Percentiles rank a stretch among this genome's conserved stretches.
Conservation (phyloP, 1,284 basidiomycete species). For the Chiua sp. region DNA sequence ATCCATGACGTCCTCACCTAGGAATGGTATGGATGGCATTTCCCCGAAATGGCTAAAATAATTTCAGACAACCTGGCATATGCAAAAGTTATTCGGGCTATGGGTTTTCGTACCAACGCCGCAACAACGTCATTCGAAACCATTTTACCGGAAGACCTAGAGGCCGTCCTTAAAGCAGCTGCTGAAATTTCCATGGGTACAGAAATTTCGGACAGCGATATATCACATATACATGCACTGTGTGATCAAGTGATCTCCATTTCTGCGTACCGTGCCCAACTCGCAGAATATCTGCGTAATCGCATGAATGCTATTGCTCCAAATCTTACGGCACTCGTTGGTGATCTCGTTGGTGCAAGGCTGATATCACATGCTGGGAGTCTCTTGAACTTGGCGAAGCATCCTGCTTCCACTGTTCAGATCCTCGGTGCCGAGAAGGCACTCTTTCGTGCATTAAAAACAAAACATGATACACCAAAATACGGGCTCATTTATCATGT, state of each 20-base stretch:
- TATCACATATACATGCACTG: conserved; percentile 92
- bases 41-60: conserved; percentile 99
- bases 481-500: conserved; percentile 98
- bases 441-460: conserved; percentile 97
- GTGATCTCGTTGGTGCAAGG: conserved; percentile 95
- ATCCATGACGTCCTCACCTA: conserved; percentile 38
- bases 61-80: conserved; percentile 97
- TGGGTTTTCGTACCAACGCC: conserved; percentile 97
- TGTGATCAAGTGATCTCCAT: conserved; percentile 99
- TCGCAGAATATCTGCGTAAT: conserved; percentile 95
- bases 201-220: conserved; percentile 96
- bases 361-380: conserved; percentile 98
- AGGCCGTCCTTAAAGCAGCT: conserved; percentile 89
- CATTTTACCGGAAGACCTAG: conserved; percentile 95
- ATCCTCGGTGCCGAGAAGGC: conserved; percentile 99
- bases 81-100: conserved; percentile 87
- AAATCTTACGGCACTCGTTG: conserved; percentile 94
- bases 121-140: conserved; percentile 84
- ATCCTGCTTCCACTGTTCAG: conserved; percentile 98
- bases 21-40: conserved; percentile 99
- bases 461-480: conserved; percentile 99
- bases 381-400: conserved; percentile 93
- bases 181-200: conserved; percentile 99
- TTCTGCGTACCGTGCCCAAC: conserved; percentile 91
- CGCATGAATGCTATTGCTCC: conserved; percentile 98